A percentile compares a stretch with the other conserved stretches of the same genome.
Evolutionary conservation across 768 basidiomycete species (phyloP).

Genomic region (Kwoniella sp.): DNA sequence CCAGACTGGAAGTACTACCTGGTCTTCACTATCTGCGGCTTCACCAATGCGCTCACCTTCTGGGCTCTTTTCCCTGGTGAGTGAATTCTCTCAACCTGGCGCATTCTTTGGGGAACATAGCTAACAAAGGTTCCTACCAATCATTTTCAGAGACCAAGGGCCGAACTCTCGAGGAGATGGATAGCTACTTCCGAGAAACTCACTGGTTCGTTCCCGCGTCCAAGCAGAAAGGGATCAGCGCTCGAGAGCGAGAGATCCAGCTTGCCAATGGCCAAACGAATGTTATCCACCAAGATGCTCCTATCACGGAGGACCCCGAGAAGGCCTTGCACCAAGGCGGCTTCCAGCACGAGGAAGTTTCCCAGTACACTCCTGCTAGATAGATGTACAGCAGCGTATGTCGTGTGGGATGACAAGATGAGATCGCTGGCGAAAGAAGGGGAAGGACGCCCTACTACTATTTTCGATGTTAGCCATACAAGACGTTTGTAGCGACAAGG

Average conservation of each 20-base stretch:
- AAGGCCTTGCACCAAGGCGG: constrained; percentile 5
- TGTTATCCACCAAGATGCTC: background rate
- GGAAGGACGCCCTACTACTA: no score
- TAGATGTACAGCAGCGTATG: no score
- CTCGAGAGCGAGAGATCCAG: constrained; percentile 25
- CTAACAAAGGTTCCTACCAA: background rate
- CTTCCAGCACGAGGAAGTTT: constrained; percentile 8
- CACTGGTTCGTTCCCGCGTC: constrained; percentile 41
- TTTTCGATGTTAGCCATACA: no score
- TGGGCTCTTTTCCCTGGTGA: constrained; percentile 50
- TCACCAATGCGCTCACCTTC: constrained; percentile 50
- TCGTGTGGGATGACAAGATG: no score
- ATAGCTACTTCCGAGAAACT: constrained; percentile 30
- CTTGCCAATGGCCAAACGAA: constrained; percentile 25
- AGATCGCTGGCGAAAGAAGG: no score
- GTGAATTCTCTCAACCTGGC: background rate
- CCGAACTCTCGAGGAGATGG: constrained; percentile 47
- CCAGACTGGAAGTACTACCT: constrained; percentile 53
- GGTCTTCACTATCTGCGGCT: constrained; percentile 47
- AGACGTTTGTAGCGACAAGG: no score
- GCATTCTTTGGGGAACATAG: background rate
- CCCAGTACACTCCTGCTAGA: background rate
- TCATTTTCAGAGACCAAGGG: constrained; percentile 4
- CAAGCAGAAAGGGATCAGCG: constrained; percentile 18
- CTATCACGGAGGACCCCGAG: constrained; percentile 1